These are phyloP conservation scores for Eucalyptus paniculata DNA, from an alignment of 345 rosid species.

Conservation along the genomic window DNA sequence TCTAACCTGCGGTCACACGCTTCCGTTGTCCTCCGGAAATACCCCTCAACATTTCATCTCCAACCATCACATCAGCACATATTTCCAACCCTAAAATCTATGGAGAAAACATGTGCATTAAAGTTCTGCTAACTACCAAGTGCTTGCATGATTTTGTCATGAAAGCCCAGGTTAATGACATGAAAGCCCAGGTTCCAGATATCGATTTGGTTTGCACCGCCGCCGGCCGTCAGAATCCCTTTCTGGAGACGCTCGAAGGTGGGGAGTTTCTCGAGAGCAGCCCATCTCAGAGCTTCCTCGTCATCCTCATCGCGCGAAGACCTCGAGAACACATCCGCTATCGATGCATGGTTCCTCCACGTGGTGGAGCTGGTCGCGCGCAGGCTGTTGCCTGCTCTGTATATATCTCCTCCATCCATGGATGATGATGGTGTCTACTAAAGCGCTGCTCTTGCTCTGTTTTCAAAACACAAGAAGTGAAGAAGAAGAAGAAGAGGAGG, in stretches of 20 bases:
- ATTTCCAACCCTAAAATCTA: too few species aligned
- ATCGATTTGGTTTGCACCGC: conserved; percentile 9
- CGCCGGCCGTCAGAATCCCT: conserved; percentile 14
- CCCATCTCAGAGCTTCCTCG: conserved; percentile 47
- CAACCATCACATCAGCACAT: too few species aligned
- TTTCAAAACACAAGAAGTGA: too few species aligned
- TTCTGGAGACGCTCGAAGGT: conserved; percentile 29
- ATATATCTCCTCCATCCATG: conserved; percentile 1
- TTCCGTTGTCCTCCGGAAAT: too few species aligned
- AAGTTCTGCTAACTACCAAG: too few species aligned
- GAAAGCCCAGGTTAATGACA: conserved; percentile 21
- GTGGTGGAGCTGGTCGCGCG: background rate
- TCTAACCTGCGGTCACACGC: too few species aligned
- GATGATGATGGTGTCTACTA: background rate
- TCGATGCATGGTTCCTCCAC: conserved; percentile 1
- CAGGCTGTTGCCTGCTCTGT: background rate
- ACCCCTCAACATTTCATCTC: too few species aligned
- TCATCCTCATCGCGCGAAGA: conserved; percentile 33
- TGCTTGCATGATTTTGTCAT: too few species aligned
- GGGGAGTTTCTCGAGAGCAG: conserved; percentile 47
- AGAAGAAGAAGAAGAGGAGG: background rate
- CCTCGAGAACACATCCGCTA: conserved; percentile 14
- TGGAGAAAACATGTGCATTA: too few species aligned
- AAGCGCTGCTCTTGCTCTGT: background rate
- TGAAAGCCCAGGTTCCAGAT: conserved; percentile 13